These are phyloP conservation scores for Salinomyces thailandicus DNA, from an alignment of 2,329 filamentous ascomycete species.

Conservation along the genomic window DNA sequence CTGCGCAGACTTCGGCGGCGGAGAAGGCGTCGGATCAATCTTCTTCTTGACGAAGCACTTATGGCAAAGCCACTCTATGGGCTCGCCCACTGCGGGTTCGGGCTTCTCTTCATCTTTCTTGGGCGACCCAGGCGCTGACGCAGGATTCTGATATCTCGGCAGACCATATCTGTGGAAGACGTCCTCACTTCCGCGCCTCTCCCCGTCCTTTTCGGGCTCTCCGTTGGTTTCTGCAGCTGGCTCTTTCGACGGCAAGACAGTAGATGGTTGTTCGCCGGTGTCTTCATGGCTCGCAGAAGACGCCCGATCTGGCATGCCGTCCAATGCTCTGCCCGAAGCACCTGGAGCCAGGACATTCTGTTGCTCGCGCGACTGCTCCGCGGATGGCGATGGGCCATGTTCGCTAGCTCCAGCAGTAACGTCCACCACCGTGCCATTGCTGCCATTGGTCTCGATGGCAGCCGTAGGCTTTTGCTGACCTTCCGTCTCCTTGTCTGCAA, in stretches of 20 bases:
- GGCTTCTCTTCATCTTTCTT: conserved; percentile 6
- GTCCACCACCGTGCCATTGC: not conserved
- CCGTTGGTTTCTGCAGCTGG: conserved; percentile 7
- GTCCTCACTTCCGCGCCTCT: conserved; percentile 11
- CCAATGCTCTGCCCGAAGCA: conserved; percentile 19
- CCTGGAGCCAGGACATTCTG: conserved; percentile 20
- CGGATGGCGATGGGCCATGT: conserved; percentile 1
- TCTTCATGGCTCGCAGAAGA: conserved; percentile 1
- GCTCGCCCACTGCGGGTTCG: conserved; percentile 2
- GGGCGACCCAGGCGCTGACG: conserved; percentile 6
- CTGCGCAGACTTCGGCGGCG: conserved; percentile 21
- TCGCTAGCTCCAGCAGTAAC: not conserved
- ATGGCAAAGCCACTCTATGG: conserved; percentile 33
- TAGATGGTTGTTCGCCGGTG: conserved; percentile 1
- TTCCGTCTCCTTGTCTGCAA: conserved; percentile 12
- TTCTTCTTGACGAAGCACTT: conserved; percentile 40
- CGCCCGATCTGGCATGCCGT: conserved; percentile 20
- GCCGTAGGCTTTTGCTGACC: not conserved
- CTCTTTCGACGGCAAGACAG: conserved; percentile 1
- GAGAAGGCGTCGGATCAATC: conserved; percentile 27
- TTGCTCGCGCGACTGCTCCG: conserved; percentile 3
- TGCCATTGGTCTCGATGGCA: conserved; percentile 1
- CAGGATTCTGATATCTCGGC: conserved; percentile 16
- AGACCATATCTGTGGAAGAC: conserved; percentile 17
- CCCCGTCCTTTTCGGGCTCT: conserved; percentile 6